Evolutionary conservation across 2,329 filamentous ascomycete genomes (phyloP), one percentile per base, ranked within the genome.

Genomic region (Colletotrichum lentis): DNA sequence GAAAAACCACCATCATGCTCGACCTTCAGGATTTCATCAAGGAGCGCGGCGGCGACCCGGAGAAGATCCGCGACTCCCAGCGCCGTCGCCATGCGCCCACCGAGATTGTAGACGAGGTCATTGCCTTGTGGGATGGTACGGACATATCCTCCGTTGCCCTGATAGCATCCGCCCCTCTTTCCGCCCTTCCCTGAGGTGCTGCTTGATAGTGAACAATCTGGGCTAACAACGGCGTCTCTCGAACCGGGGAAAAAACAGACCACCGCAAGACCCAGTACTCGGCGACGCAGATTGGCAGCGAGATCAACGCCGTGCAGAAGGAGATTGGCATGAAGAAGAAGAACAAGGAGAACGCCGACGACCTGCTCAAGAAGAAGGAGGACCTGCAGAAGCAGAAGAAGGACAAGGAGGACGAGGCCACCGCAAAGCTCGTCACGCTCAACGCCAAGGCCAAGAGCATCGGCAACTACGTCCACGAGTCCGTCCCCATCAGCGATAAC

Each of bases 241-340:
- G 20, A 46, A 37, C 24, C 39, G 41, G 31, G 7, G n/a, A n/a
- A n/a, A 35, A 53, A 41, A 62, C 18, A 69, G 63, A 67, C 54
- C 56, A 52, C 53, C 64, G 55, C 52, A 74, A 90, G 87, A 69
- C 91, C 62, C 87, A 92, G 69, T 96, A 95, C 76, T 88, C 86
- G 62, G 91, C 90, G 8, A 93, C 90, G 22, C 93, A 97, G 78
- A 86, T 96, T 73, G 91, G 91, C 72, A 89, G 89, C 74, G 89
- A 92, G 82, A 94, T 97, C 80, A 98, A 98, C 81, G 89, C 87
- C 22, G 86, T 93, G 37, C 92, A 97, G 79, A 97, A 97, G 81
- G 89, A 94, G 78, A 97, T 98, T 76, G 93, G 92, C 20, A 83
- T 87, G 75, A 96, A 95, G 85, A 97, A 97, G 84, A 97, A 97